These are phyloP conservation scores for Micromonas pusilla DNA, from an alignment of 139 green algal species.

Conservation along the genomic window DNA sequence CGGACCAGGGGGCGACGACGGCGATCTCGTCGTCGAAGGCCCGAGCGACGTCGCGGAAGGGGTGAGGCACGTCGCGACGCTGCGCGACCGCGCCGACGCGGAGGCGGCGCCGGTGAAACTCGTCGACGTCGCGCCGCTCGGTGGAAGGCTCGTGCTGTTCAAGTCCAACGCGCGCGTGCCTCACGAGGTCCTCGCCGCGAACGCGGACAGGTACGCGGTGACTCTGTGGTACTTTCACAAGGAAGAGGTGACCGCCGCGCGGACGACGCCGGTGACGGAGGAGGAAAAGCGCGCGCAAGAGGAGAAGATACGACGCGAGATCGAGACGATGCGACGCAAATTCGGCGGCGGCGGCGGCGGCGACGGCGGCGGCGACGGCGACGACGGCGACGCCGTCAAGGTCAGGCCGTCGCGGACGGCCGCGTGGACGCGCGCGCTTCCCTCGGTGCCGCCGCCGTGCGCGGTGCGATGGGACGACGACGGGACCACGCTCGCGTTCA, in stretches of 20 bases:
- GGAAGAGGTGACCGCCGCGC: neutral
- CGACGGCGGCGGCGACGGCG: no score
- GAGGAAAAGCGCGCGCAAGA: neutral
- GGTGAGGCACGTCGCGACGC: neutral
- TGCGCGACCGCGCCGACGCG: neutral
- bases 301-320: neutral
- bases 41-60: neutral
- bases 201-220: neutral
- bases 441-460: neutral
- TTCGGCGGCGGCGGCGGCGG: no score
- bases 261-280: neutral
- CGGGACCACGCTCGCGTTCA: neutral
- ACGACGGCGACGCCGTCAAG: no score
- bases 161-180: neutral
- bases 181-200: neutral
- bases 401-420: neutral
- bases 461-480: neutral
- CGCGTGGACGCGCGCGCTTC: neutral
- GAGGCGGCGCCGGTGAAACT: neutral
- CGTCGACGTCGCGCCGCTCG: neutral
- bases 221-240: conserved; percentile 6
- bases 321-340: neutral
- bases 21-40: neutral
- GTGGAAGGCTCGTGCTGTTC: neutral
- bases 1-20: neutral